Evolutionary conservation across 2,329 filamentous ascomycete genomes (phyloP).

Genomic region (Exophiala calicioides): DNA sequence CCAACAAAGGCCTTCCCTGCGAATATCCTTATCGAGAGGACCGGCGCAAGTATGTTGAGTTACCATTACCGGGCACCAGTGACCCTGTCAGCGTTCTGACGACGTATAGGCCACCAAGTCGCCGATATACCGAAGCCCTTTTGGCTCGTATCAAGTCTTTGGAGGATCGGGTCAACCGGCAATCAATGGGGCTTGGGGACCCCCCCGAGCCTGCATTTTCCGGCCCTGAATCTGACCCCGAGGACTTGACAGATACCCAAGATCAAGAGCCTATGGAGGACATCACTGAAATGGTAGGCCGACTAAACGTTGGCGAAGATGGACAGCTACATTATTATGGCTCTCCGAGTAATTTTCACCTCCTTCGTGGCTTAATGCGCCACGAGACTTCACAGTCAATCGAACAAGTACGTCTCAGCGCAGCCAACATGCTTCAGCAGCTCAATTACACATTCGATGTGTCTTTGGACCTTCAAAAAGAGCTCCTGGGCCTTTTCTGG

Average conservation of each 20-base stretch:
- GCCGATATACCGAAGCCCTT: slow-evolving; percentile 1
- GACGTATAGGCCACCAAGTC: slow-evolving; percentile 2
- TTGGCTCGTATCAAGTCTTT: slow-evolving; percentile 3
- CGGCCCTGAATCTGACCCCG: too few species aligned
- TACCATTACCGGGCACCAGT: too few species aligned
- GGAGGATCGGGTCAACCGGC: not conserved
- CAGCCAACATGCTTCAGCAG: not conserved
- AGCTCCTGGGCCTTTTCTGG: slow-evolving; percentile 4
- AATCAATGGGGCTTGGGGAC: too few species aligned
- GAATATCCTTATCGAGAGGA: not conserved
- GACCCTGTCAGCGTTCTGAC: not conserved
- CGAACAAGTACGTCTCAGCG: not conserved
- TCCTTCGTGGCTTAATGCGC: slow-evolving; percentile 3
- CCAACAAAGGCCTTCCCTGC: not conserved
- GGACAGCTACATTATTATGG: slow-evolving; percentile 12
- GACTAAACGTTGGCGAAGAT: slow-evolving; percentile 2
- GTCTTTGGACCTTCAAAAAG: not conserved
- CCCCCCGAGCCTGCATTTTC: too few species aligned
- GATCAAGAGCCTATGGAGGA: slow-evolving; percentile 4
- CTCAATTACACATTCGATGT: not conserved
- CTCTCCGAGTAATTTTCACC: slow-evolving; percentile 3
- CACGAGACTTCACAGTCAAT: not conserved
- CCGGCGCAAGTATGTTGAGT: not conserved
- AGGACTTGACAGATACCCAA: too few species aligned
- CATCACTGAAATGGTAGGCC: slow-evolving; percentile 1